These are phyloP conservation scores for Cornus controversa DNA, from an alignment of 148 eudicot genomes.

Conservation along the genomic window DNA sequence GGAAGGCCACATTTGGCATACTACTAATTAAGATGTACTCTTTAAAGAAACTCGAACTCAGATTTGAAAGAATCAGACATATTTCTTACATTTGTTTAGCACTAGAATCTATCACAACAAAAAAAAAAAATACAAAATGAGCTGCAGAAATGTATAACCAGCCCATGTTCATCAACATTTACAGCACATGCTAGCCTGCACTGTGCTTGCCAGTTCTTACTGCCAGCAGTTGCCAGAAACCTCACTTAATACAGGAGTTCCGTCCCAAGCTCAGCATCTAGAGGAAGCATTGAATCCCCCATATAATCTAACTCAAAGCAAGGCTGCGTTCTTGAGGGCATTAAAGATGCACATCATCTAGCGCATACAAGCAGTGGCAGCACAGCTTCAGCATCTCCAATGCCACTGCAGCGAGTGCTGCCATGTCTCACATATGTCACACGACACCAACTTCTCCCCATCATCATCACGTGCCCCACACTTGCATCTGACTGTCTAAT, in stretches of 20 bases:
- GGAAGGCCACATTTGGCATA: background rate
- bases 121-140: background rate
- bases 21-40: background rate
- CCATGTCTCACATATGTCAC: slow-evolving; percentile 90
- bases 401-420: slow-evolving; percentile 76
- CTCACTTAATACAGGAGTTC: background rate
- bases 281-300: background rate
- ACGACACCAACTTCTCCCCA: slow-evolving; percentile 92
- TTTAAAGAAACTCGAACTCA: background rate
- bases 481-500: slow-evolving; percentile 71
- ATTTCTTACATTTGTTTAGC: background rate
- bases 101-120: background rate
- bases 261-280: background rate
- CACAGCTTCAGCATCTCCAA: slow-evolving; percentile 59
- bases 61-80: background rate
- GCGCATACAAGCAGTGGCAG: slow-evolving; percentile 71
- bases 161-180: too few relatives aligned
- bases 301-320: slow-evolving; percentile 8
- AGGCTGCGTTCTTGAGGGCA: slow-evolving; percentile 28
- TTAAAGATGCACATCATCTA: slow-evolving; percentile 52
- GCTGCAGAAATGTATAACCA: background rate
- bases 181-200: too few relatives aligned
- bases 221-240: background rate
- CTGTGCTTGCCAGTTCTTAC: too few relatives aligned
- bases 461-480: slow-evolving; percentile 91